Percentiles rank a stretch among this genome's conserved stretches.
These are phyloP conservation scores for Eremochloa ophiuroides DNA, from an alignment of 176 grass and related monocot genomes.

Conservation along the genomic window DNA sequence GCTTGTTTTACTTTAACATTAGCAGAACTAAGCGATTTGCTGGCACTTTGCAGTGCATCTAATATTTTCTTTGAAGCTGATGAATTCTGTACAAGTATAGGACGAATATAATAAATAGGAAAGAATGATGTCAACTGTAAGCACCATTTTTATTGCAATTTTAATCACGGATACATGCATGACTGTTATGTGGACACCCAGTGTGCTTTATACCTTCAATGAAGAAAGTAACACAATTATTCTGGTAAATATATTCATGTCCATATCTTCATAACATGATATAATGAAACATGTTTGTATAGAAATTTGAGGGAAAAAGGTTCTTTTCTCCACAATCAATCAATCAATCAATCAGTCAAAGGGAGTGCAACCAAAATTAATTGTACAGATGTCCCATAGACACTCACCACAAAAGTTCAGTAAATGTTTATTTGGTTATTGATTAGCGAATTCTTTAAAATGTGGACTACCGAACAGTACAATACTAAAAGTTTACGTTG, in stretches of 20 bases:
- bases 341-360: background rate
- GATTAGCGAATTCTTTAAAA: background rate
- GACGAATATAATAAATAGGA: constrained; percentile 23
- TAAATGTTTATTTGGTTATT: background rate
- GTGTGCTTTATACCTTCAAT: background rate
- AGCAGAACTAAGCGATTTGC: constrained; percentile 77
- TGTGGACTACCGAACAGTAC: background rate
- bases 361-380: background rate
- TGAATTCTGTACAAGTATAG: constrained; percentile 52
- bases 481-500: background rate
- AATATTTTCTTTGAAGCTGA: constrained; percentile 68
- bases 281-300: background rate
- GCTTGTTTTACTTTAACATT: constrained; percentile 83
- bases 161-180: background rate
- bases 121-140: background rate
- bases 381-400: background rate
- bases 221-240: constrained; percentile 10
- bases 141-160: background rate
- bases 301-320: background rate
- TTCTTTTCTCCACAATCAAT: background rate
- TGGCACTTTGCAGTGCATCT: constrained; percentile 67
- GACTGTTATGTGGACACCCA: background rate
- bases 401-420: background rate
- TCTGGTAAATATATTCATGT: background rate
- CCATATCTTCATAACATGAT: constrained; percentile 1